Percentiles rank a stretch among this genome's conserved stretches.
These are phyloP conservation scores for Ceriops tagal DNA, from an alignment of 345 rosid species.

Conservation along the genomic window DNA sequence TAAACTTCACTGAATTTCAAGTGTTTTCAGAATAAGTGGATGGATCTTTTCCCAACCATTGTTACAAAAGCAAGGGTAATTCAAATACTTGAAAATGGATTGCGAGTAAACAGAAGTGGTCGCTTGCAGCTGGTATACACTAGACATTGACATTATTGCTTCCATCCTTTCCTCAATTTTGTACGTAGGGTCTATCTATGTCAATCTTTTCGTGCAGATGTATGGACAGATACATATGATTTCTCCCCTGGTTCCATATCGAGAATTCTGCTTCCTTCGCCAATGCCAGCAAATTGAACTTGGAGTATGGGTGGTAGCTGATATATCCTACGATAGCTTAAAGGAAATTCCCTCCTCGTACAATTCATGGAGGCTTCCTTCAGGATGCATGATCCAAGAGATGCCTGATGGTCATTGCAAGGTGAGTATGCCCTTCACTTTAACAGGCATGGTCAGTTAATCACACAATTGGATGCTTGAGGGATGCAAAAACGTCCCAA, in stretches of 20 bases:
- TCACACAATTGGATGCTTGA: too few species aligned
- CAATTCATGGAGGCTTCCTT: slow-evolving; percentile 65
- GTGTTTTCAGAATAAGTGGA: slow-evolving; percentile 52
- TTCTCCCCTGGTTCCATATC: slow-evolving; percentile 65
- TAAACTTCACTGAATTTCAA: background rate
- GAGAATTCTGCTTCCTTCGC: slow-evolving; percentile 62
- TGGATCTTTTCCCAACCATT: slow-evolving; percentile 61
- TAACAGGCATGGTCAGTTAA: too few species aligned
- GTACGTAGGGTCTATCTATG: background rate
- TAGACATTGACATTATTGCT: background rate
- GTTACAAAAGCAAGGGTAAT: slow-evolving; percentile 47
- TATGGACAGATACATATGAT: slow-evolving; percentile 54
- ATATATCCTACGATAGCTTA: slow-evolving; percentile 45
- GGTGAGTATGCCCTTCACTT: slow-evolving; percentile 28
- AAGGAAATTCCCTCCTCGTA: slow-evolving; percentile 17
- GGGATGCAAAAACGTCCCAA: too few species aligned
- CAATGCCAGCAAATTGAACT: slow-evolving; percentile 45
- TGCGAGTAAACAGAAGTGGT: slow-evolving; percentile 28
- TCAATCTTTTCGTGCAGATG: slow-evolving; percentile 37
- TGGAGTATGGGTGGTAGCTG: slow-evolving; percentile 62
- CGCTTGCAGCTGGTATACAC: slow-evolving; percentile 55
- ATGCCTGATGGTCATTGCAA: slow-evolving; percentile 47
- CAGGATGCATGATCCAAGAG: slow-evolving; percentile 69
- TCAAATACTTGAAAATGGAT: slow-evolving; percentile 36
- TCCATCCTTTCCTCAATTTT: background rate